These are phyloP conservation scores for Dysphania ambrosioides DNA, from an alignment of 148 eudicot species.

Conservation along the genomic window DNA sequence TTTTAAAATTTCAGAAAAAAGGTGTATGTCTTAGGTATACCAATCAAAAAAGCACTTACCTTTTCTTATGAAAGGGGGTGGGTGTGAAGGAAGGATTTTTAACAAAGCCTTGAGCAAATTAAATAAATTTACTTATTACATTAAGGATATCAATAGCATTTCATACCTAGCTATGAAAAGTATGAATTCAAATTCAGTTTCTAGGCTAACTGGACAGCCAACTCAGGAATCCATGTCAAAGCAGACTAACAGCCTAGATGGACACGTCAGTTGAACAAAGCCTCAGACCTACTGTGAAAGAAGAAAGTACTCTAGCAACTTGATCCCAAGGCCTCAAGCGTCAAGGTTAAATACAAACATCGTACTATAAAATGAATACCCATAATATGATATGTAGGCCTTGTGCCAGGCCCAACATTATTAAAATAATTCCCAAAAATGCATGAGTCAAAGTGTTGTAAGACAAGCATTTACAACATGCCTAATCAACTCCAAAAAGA, in stretches of 20 bases:
- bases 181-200: neutral
- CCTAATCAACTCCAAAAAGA: neutral
- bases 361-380: neutral
- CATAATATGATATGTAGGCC: neutral
- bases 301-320: neutral
- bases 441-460: neutral
- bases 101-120: neutral
- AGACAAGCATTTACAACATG: neutral
- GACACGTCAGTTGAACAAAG: neutral
- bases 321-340: neutral
- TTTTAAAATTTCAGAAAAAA: neutral
- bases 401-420: neutral
- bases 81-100: neutral
- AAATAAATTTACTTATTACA: neutral
- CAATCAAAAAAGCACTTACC: neutral
- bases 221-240: neutral
- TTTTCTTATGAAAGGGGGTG: too few relatives aligned
- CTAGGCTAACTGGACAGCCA: neutral
- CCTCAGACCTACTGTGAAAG: neutral
- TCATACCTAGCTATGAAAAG: neutral
- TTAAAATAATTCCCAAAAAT: neutral
- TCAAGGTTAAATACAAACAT: neutral
- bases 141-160: neutral
- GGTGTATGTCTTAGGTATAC: neutral
- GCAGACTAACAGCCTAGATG: neutral